Conservation (phyloP, 2,329 filamentous ascomycete genomes). For the Stachybotrys chlorohalonatus region DNA sequence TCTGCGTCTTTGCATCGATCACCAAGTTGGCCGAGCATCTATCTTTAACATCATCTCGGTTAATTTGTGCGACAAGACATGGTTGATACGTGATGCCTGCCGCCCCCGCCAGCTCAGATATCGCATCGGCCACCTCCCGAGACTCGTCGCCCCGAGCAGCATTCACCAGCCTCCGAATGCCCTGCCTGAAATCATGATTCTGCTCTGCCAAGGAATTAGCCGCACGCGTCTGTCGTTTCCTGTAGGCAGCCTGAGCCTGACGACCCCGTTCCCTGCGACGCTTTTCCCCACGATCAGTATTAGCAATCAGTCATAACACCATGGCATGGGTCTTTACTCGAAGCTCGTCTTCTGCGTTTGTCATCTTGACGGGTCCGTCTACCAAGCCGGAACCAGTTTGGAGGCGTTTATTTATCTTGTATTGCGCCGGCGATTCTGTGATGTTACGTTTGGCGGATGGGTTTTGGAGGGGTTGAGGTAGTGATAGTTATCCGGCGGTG, state of each 20-base stretch:
- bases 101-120: conserved; percentile 2
- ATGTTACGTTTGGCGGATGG: background rate
- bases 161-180: conserved; percentile 1
- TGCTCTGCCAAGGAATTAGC: conserved; percentile 9
- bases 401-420: background rate
- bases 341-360: background rate
- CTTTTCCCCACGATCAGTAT: background rate
- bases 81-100: conserved; percentile 3
- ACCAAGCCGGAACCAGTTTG: background rate
- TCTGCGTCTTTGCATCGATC: background rate
- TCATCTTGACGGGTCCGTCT: background rate
- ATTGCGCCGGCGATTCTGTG: background rate
- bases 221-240: conserved; percentile 16
- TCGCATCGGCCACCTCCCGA: conserved; percentile 2
- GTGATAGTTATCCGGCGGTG: background rate
- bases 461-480: background rate
- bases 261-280: conserved; percentile 19
- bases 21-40: background rate
- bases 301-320: background rate
- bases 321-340: background rate
- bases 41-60: too few species aligned
- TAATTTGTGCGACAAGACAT: too few species aligned
- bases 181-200: conserved; percentile 5
- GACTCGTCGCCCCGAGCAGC: conserved; percentile 3
- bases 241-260: conserved; percentile 19